Evolutionary conservation across 352 stramenopile species (phyloP).

Genomic region (Phytopythium cucurbitacearum): DNA sequence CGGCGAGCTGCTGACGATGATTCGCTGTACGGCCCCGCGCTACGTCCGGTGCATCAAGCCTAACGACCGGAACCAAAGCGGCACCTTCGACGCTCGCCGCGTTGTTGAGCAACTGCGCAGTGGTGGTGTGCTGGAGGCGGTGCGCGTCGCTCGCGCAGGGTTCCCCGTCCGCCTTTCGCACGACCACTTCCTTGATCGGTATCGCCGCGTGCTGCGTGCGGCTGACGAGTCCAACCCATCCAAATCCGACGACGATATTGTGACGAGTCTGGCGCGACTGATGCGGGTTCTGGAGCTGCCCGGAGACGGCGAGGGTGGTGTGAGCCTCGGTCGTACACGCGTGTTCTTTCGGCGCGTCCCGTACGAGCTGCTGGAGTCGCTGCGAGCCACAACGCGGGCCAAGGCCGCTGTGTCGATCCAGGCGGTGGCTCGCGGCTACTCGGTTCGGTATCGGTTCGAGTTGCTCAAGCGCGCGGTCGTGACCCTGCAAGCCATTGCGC

Average conservation of each 20-base stretch:
- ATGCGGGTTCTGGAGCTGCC: conserved; percentile 11
- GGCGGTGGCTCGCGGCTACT: conserved; percentile 41
- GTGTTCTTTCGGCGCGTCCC: conserved; percentile 94
- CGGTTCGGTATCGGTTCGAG: conserved; percentile 31
- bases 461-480: conserved; percentile 29
- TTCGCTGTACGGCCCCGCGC: conserved; percentile 93
- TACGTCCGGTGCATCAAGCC: conserved; percentile 99
- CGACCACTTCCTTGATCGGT: conserved; percentile 72
- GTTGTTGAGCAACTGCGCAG: conserved; percentile 85
- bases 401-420: conserved; percentile 46
- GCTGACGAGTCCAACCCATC: conserved; percentile 4
- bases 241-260: background rate
- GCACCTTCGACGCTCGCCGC: conserved; percentile 68
- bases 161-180: conserved; percentile 84
- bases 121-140: conserved; percentile 83
- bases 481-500: conserved; percentile 36
- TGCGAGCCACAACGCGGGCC: conserved; percentile 27
- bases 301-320: conserved; percentile 21
- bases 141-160: conserved; percentile 77
- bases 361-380: conserved; percentile 90
- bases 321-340: conserved; percentile 87
- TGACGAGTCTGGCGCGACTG: conserved; percentile 7
- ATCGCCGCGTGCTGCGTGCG: conserved; percentile 39
- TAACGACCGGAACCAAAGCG: conserved; percentile 88
- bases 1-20: conserved; percentile 90